Base-by-base conservation (phyloP, 106 monocot genomes). In the Agapanthus africanus region DNA sequence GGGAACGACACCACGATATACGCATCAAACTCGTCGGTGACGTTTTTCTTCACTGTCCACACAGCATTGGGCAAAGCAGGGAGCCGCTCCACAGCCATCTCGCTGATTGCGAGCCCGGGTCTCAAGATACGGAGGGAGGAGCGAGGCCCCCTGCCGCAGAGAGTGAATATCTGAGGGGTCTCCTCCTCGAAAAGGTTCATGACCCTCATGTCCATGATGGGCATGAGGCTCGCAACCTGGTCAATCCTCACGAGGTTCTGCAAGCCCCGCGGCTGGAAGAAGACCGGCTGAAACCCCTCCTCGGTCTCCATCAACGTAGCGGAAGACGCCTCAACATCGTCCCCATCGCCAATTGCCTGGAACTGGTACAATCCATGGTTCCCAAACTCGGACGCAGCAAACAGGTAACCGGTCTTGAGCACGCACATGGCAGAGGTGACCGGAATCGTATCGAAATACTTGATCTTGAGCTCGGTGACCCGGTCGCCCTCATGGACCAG, bases 1-100 rank as follows among this genome's bases (percentile, higher is more conserved):
- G 80, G 73, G 54, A 97, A 92, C 38, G 97, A 97, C 19, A 97
- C 97, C 30, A 97, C 91, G 72, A 97, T 97, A 42, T 97, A 97
- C 11, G 91, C 97, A 79, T 97, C 91, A 83, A 97, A 97, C 80
- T 89, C 91, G 59, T 97, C 97, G 56, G 70, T 87, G 19, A 89
- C 80, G 65, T 89, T 97, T 79, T 91, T 91, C 80, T 97, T 97
- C 22, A 97, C 95, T 0, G 95, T 97, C 95, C 95, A 97, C 27
- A 97, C 95, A 6, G 95, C 95, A 75, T 75, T 91, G 2, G 95
- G 88, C 11, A 80, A 76, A 70, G 83, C 95, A 2, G 95, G 95
- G 35, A 97, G 86, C 63, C 74, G 79, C n/a, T 88, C 89, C 23
- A 84, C 83, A 11, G 97, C 97, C 97, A 97, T 97, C 77, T 97